Percentiles rank a stretch among this genome's conserved stretches.
Conservation (phyloP, 2,329 filamentous ascomycete genomes). For the Coniochaeta prunicola region DNA sequence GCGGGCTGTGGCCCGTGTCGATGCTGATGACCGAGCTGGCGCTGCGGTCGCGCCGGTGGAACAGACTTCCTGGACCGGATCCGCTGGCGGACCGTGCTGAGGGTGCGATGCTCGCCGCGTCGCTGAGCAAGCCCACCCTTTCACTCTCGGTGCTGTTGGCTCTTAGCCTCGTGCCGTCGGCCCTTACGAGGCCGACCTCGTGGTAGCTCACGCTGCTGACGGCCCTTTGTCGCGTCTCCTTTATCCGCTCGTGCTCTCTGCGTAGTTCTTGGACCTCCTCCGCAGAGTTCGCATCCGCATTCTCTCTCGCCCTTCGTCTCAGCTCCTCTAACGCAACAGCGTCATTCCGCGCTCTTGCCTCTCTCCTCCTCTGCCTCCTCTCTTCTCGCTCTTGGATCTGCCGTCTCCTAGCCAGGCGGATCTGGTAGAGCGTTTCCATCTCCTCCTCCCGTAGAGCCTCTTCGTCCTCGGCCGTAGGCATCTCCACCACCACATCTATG, state of each 20-base stretch:
- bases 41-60: constrained; percentile 38
- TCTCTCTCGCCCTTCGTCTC: constrained; percentile 37
- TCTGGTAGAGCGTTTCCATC: constrained; percentile 90
- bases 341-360: constrained; percentile 68
- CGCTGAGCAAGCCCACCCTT: constrained; percentile 61
- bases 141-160: constrained; percentile 70
- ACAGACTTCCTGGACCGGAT: constrained; percentile 10
- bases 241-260: constrained; percentile 46
- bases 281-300: constrained; percentile 36
- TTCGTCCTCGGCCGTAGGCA: constrained; percentile 72
- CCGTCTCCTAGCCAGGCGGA: constrained; percentile 67
- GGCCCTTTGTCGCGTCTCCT: constrained; percentile 54
- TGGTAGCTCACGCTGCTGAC: constrained; percentile 72
- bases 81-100: constrained; percentile 25
- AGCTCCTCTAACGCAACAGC: constrained; percentile 60
- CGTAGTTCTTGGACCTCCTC: constrained; percentile 55
- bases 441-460: constrained; percentile 75
- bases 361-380: constrained; percentile 59
- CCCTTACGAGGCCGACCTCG: constrained; percentile 66
- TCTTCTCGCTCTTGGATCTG: constrained; percentile 74
- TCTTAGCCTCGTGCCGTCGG: constrained; percentile 69
- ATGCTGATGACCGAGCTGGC: constrained; percentile 50
- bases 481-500: constrained; percentile 84
- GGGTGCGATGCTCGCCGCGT: constrained; percentile 56
- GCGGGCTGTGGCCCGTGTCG: constrained; percentile 22